Conservation (phyloP, 345 rosid genomes). For the Melastoma malabathricum region DNA sequence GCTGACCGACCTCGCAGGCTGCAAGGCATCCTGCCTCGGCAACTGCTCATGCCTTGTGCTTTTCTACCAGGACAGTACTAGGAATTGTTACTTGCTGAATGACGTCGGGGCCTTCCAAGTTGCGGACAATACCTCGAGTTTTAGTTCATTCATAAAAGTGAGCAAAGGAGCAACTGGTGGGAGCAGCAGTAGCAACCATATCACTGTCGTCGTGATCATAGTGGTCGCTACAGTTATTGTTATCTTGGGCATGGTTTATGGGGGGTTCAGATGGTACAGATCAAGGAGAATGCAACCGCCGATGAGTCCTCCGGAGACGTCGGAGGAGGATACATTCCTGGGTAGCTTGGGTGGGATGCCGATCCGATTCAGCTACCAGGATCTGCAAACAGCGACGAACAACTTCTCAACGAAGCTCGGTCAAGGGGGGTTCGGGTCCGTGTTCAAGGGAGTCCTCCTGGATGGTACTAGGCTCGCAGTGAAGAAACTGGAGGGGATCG, state of each 20-base stretch:
- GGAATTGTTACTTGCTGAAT: slow-evolving; percentile 36
- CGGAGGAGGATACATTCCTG: slow-evolving; percentile 28
- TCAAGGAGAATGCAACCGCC: slow-evolving; percentile 7
- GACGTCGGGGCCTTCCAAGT: slow-evolving; percentile 30
- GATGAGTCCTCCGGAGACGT: slow-evolving; percentile 8
- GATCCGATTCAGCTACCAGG: slow-evolving; percentile 47
- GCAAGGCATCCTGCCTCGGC: slow-evolving; percentile 31
- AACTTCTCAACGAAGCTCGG: slow-evolving; percentile 76
- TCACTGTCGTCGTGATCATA: slow-evolving; percentile 11
- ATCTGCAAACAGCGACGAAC: slow-evolving; percentile 70
- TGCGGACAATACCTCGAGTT: slow-evolving; percentile 13
- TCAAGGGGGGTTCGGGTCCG: slow-evolving; percentile 94
- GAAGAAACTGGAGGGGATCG: slow-evolving; percentile 86
- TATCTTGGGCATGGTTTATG: slow-evolving; percentile 9
- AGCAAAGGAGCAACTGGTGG: slow-evolving; percentile 3
- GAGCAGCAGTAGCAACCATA: background rate
- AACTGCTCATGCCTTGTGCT: slow-evolving; percentile 38
- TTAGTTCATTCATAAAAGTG: slow-evolving; percentile 23
- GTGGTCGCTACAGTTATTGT: slow-evolving; percentile 12
- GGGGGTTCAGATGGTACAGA: slow-evolving; percentile 16
- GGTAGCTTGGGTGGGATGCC: slow-evolving; percentile 24
- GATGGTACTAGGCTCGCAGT: slow-evolving; percentile 74
- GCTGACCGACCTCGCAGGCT: slow-evolving; percentile 15
- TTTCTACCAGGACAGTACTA: slow-evolving; percentile 28
- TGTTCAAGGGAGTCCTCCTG: slow-evolving; percentile 58